These are phyloP conservation scores for Paraconiothyrium sp. DNA, from an alignment of 2,329 filamentous ascomycete genomes.

Conservation along the genomic window DNA sequence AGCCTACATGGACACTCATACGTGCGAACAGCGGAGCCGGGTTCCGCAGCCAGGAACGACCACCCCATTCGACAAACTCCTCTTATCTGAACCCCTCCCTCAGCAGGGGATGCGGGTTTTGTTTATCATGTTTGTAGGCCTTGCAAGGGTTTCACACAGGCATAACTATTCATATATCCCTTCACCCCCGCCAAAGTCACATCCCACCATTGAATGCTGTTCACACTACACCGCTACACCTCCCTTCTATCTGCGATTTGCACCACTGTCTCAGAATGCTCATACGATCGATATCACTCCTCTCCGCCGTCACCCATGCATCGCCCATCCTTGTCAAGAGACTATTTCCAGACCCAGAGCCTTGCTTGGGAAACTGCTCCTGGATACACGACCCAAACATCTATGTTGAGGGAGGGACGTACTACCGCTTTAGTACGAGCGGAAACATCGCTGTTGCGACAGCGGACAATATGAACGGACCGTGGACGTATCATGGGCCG, in stretches of 20 bases:
- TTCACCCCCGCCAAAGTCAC: not conserved
- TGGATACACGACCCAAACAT: constrained; percentile 59
- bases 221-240: not conserved
- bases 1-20: not conserved
- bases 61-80: not conserved
- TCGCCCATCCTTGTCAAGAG: constrained; percentile 21
- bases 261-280: constrained; percentile 16
- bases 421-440: constrained; percentile 62
- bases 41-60: not conserved
- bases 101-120: not conserved
- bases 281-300: constrained; percentile 10
- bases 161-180: constrained; percentile 4
- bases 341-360: constrained; percentile 44
- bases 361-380: constrained; percentile 50
- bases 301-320: constrained; percentile 15
- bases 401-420: constrained; percentile 56
- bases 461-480: constrained; percentile 55
- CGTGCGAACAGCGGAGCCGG: not conserved
- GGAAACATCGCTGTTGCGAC: constrained; percentile 58
- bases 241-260: constrained; percentile 14
- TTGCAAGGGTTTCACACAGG: not conserved
- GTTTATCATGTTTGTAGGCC: not conserved
- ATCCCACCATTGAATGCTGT: not conserved
- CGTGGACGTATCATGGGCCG: constrained; percentile 58
- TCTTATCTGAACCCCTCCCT: not conserved